Base-by-base conservation (phyloP, 441 rosid genomes). In the California macrophylla region DNA sequence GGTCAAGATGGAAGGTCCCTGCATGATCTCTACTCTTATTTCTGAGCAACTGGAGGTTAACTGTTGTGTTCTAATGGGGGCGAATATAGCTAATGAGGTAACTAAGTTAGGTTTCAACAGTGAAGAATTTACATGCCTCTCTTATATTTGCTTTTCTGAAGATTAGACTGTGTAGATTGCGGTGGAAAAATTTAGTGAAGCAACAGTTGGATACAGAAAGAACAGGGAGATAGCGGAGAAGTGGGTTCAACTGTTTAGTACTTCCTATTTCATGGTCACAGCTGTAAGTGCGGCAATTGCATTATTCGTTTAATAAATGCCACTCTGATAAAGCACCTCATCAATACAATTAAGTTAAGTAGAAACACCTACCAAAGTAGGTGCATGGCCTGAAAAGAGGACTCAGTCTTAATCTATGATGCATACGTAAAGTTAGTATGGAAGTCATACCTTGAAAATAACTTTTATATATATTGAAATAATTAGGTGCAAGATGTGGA, bases 31-130 rank as follows among this genome's bases (percentile, higher is more conserved):
- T 26, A 85, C 71, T 79, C 87, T 92, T 45, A 90, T 94, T 34
- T 86, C 94, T 0, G 79, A 84, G 77, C 85, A 77, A 77, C 97
- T 94, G 4, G 85, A 87, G 28, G 75, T 89, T 76, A 86, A 84
- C 28, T 92, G 97, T 56, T 92, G 89, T 73, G 99, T 94, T 73
- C 85, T 94, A 69, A 94, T 92, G 97, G 97, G 99, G 18, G 96
- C 96, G 47, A 94, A 94, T 80, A 94, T 94, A 47, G 99, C 99
- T 9, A 92, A 90, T 64, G 99, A 94, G 91, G 99, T 88, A 66
- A 66, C 32, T 74, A 56, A 20, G 13, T 45, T 34, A 45, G 47
- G n/a, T 12, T 16, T 52, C 25, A 13, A 26, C 23, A 29, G 63
- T 21, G 23, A 8, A 42, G 36, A 54, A 38, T 58, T 62, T 63